Conservation (phyloP, 305 asterid species). For the Stenogyne calaminthoides region DNA sequence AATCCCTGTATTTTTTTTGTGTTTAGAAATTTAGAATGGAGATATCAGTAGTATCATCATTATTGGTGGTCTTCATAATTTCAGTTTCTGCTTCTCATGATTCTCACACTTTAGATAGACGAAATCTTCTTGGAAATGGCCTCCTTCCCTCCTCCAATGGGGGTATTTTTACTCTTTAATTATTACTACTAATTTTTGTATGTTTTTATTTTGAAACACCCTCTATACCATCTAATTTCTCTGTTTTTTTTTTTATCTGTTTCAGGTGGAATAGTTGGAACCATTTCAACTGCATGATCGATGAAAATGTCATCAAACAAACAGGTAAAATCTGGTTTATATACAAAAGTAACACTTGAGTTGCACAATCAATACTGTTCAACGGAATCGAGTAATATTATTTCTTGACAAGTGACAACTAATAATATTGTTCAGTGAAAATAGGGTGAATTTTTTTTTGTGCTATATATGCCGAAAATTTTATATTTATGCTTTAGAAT, state of each 20-base stretch:
- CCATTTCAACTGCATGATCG: constrained; percentile 59
- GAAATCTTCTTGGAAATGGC: constrained; percentile 42
- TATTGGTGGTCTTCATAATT: background rate
- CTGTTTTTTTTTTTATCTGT: background rate
- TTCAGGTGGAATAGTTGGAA: constrained; percentile 89
- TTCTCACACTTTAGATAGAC: constrained; percentile 17
- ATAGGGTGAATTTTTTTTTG: too few relatives aligned
- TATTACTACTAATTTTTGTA: background rate
- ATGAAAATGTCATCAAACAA: constrained; percentile 57
- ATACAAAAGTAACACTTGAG: too few relatives aligned
- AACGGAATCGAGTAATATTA: too few relatives aligned
- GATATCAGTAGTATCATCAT: constrained; percentile 1
- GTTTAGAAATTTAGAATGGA: background rate
- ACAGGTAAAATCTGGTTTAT: constrained; percentile 54
- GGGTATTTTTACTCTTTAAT: constrained; percentile 8
- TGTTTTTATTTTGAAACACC: too few relatives aligned
- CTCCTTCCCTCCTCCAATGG: constrained; percentile 46
- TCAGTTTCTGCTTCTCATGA: background rate
- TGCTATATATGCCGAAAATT: too few relatives aligned
- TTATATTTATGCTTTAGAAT: too few relatives aligned
- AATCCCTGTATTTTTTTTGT: background rate
- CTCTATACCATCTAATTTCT: too few relatives aligned
- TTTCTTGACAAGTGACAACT: too few relatives aligned
- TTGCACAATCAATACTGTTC: too few relatives aligned
- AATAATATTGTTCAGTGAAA: too few relatives aligned